phyloP scores from a whole-genome alignment of 2,329 filamentous ascomycete species.

The Xylaria sp. region DNA sequence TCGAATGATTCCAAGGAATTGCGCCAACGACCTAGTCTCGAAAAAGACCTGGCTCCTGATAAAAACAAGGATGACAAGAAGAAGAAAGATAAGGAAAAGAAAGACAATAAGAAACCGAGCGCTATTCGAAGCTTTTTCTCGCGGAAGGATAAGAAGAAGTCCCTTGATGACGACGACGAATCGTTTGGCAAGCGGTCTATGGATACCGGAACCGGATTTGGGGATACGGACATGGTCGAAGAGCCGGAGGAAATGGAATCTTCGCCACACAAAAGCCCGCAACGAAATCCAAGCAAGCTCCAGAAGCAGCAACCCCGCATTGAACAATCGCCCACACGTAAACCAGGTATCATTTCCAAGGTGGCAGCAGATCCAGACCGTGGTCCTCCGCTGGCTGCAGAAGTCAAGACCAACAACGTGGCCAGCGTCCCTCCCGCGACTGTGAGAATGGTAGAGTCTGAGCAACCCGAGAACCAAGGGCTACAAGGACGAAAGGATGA shows the following conservation, averaged over 20 bases:
- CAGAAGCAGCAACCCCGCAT: constrained; percentile 71
- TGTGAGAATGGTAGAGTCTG: constrained; percentile 68
- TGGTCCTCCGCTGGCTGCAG: constrained; percentile 38
- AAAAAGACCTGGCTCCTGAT: constrained; percentile 58
- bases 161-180: constrained; percentile 67
- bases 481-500: constrained; percentile 55
- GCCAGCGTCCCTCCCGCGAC: constrained; percentile 64
- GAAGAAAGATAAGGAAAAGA: constrained; percentile 69
- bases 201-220: constrained; percentile 57
- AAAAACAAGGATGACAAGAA: constrained; percentile 71
- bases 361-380: constrained; percentile 54
- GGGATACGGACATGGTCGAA: constrained; percentile 56
- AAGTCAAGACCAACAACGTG: constrained; percentile 60
- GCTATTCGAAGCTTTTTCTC: constrained; percentile 69
- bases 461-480: constrained; percentile 54
- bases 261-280: constrained; percentile 60
- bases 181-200: constrained; percentile 70
- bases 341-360: constrained; percentile 46
- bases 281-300: constrained; percentile 72
- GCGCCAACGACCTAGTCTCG: constrained; percentile 69
- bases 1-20: constrained; percentile 58
- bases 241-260: constrained; percentile 59
- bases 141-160: constrained; percentile 69
- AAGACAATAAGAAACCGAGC: constrained; percentile 57
- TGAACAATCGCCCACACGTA: constrained; percentile 60